These are phyloP conservation scores for Sarocladium strictum DNA, from an alignment of 2,329 filamentous ascomycete species.

Conservation along the genomic window DNA sequence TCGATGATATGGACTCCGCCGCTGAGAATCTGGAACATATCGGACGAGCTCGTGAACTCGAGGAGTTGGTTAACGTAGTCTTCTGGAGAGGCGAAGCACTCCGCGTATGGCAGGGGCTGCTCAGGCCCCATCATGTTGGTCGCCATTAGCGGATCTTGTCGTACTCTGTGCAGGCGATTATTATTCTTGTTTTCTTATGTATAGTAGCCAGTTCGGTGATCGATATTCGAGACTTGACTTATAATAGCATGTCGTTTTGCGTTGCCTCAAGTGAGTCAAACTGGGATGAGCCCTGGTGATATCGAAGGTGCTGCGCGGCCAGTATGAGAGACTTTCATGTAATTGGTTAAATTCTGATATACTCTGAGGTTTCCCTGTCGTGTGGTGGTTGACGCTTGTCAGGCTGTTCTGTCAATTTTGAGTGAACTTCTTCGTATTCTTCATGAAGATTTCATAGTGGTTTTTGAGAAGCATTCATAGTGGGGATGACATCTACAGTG, in stretches of 20 bases:
- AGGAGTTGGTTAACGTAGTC: conserved; percentile 76
- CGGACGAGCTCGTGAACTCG: conserved; percentile 66
- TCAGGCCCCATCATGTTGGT: conserved; percentile 37
- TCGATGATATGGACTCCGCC: conserved; percentile 96
- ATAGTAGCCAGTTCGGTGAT: too few species aligned
- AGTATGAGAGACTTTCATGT: too few species aligned
- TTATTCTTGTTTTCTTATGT: too few species aligned
- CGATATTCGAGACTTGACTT: too few species aligned
- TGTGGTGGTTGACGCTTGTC: background rate
- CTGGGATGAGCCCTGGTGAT: too few species aligned
- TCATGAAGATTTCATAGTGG: background rate
- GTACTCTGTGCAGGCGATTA: too few species aligned
- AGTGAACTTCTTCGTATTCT: conserved; percentile 5
- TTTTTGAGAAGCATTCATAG: background rate
- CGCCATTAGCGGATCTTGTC: too few species aligned
- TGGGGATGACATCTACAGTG: background rate
- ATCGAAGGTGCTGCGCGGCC: too few species aligned
- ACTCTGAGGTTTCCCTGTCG: too few species aligned
- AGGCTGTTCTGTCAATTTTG: background rate
- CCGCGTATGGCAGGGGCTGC: conserved; percentile 60
- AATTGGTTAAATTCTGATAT: too few species aligned
- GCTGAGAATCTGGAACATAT: conserved; percentile 80
- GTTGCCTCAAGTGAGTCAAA: too few species aligned
- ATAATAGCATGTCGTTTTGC: too few species aligned
- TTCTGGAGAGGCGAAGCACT: conserved; percentile 64